Evolutionary conservation across 345 rosid species (phyloP).

Genomic region (Geranium brycei): DNA sequence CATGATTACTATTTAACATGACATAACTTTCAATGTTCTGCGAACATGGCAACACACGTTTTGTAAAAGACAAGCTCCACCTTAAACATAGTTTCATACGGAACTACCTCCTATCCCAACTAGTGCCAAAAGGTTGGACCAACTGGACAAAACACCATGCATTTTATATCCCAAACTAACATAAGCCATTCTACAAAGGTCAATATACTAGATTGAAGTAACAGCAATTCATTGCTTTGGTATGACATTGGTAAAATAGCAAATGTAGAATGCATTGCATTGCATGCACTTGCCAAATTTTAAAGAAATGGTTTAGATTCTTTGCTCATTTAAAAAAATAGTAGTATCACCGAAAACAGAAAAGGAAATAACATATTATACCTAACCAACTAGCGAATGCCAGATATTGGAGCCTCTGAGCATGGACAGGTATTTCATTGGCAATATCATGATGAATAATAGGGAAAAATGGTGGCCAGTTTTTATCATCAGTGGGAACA

Average conservation of each 20-base stretch:
- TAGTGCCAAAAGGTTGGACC: not conserved
- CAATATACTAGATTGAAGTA: no score
- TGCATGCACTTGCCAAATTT: not conserved
- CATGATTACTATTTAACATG: not conserved
- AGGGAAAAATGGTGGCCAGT: conserved; percentile 94
- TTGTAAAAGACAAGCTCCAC: not conserved
- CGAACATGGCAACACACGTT: not conserved
- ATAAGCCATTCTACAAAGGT: no score
- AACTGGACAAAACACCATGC: not conserved
- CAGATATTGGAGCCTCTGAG: conserved; percentile 83
- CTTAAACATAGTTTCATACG: not conserved
- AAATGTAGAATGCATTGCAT: not conserved
- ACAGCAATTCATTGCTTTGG: no score
- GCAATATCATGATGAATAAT: conserved; percentile 96
- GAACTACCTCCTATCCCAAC: not conserved
- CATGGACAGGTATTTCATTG: conserved; percentile 86
- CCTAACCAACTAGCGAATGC: conserved; percentile 99
- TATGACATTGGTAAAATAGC: no score
- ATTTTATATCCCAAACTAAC: no score
- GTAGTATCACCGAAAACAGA: not conserved
- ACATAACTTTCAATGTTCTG: not conserved
- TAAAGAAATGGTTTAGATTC: not conserved
- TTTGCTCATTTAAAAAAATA: not conserved
- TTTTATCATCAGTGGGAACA: conserved; percentile 51
- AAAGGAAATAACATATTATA: conserved; percentile 10